A percentile compares a stretch with the other conserved stretches of the same genome.
Evolutionary conservation across 495 filamentous ascomycete species (phyloP).

Genomic region (Glarea lozoyensis): DNA sequence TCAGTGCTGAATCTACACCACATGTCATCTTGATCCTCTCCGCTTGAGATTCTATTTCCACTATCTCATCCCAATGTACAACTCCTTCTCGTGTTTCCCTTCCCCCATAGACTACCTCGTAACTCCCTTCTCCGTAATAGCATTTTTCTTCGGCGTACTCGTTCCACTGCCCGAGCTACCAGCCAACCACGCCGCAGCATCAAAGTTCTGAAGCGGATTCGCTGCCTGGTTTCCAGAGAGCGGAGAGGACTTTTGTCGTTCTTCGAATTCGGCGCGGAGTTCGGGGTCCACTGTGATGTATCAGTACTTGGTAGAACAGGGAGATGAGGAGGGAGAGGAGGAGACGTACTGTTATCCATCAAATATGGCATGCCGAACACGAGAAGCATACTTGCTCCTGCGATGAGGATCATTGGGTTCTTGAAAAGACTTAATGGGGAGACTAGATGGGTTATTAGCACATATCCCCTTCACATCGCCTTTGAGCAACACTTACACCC

Average conservation of each 20-base stretch:
- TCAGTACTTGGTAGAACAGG: background rate
- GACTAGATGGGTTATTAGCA: conserved; percentile 27
- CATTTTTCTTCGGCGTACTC: conserved; percentile 19
- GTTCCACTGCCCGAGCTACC: conserved; percentile 25
- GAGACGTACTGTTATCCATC: conserved; percentile 82
- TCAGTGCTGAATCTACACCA: too few relatives aligned
- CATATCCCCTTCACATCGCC: conserved; percentile 1
- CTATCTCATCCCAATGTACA: background rate
- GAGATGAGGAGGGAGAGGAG: background rate
- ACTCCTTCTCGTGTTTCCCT: background rate
- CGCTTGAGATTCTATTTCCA: too few relatives aligned
- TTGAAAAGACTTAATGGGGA: conserved; percentile 64
- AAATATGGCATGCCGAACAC: conserved; percentile 90
- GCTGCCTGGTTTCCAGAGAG: conserved; percentile 32
- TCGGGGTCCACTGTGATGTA: conserved; percentile 77
- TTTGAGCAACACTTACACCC: conserved; percentile 51
- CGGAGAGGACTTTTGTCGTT: conserved; percentile 69
- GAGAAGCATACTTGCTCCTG: conserved; percentile 65
- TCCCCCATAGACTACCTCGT: conserved; percentile 7
- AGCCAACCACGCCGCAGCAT: conserved; percentile 80
- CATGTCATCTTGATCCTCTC: too few relatives aligned
- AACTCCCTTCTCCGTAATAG: conserved; percentile 21
- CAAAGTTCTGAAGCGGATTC: conserved; percentile 62
- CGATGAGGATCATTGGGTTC: conserved; percentile 92
- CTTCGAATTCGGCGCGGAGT: conserved; percentile 83